Base-by-base conservation (phyloP, 352 stramenopile genomes). In the Pythium monospermum region DNA sequence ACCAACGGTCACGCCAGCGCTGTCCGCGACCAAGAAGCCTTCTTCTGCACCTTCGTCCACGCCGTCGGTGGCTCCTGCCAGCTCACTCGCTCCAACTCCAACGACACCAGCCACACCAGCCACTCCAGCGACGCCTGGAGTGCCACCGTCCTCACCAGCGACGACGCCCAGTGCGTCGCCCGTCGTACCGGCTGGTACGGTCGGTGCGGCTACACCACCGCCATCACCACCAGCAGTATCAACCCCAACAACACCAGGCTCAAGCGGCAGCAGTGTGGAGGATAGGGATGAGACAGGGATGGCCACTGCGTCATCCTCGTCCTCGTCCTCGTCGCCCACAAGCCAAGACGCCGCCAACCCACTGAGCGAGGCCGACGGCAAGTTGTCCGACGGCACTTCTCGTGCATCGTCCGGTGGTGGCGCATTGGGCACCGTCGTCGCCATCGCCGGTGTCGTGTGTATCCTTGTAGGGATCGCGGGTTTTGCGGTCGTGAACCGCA, bases 401-500 rank as follows among this genome's bases (percentile, higher is more conserved):
- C 25, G 30, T 19, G 26, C 52, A 0, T 8, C 28, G 22, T 43
- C 27, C 0, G 30, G 35, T 18, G 44, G 44, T n/a, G 36, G 44
- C 35, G 53, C 52, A 8, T 51, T 21, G 42, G 53, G 44, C 36
- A 38, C 46, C 21, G 37, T 60, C 26, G 23, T 60, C 12, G 30
- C 30, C 7, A 13, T 35, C 30, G 30, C 30, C 30, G 30, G 30
- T 35, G 30, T 35, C 7, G 13, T 35, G 7, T 35, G 30, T 35
- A 13, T 13, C 7, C 8, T 60, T 30, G 53, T 60, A 4, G 53
- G 53, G 8, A 37, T 60, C 31, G 40, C 26, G 18, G 53, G 36
- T 22, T 60, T 54, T 19, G 53, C 44, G 18, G 22, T 60, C 22
- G 44, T 60, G 25, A 60, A 40, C 36, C 53, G 53, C 25, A 42